Conservation (phyloP, 2,329 filamentous ascomycete genomes). For the Scedosporium apiospermum region DNA sequence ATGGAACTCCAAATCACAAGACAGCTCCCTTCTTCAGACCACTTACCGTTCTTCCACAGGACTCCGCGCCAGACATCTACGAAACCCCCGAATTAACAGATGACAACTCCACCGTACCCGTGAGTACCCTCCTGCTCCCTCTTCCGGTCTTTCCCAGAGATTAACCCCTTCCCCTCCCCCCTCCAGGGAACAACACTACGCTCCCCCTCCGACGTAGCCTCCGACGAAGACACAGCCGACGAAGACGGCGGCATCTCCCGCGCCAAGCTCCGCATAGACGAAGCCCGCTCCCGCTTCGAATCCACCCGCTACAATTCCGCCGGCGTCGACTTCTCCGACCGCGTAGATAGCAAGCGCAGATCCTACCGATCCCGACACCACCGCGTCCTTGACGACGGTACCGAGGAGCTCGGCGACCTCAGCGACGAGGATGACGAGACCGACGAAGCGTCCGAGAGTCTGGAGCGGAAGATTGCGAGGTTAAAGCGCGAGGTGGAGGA, state of each 20-base stretch:
- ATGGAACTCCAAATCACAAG: slow-evolving; percentile 13
- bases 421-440: slow-evolving; percentile 58
- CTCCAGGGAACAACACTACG: slow-evolving; percentile 43
- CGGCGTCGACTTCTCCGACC: slow-evolving; percentile 84
- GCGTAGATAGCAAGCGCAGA: slow-evolving; percentile 71
- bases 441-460: slow-evolving; percentile 52
- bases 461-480: slow-evolving; percentile 72
- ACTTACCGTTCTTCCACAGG: slow-evolving; percentile 36
- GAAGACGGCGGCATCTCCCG: slow-evolving; percentile 62
- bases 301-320: slow-evolving; percentile 64
- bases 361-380: slow-evolving; percentile 69
- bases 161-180: neutral
- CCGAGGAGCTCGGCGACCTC: slow-evolving; percentile 60
- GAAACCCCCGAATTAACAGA: slow-evolving; percentile 91
- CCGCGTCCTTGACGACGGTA: slow-evolving; percentile 52
- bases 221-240: slow-evolving; percentile 52
- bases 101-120: slow-evolving; percentile 76
- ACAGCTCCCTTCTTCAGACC: neutral
- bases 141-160: neutral
- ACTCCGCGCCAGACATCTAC: slow-evolving; percentile 89
- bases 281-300: slow-evolving; percentile 72
- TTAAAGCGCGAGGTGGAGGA: slow-evolving; percentile 76
- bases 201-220: slow-evolving; percentile 53
- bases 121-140: neutral
- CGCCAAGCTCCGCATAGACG: slow-evolving; percentile 63